phyloP scores from a whole-genome alignment of 108 stramenopile species.

The Asterionellopsis glacialis region DNA sequence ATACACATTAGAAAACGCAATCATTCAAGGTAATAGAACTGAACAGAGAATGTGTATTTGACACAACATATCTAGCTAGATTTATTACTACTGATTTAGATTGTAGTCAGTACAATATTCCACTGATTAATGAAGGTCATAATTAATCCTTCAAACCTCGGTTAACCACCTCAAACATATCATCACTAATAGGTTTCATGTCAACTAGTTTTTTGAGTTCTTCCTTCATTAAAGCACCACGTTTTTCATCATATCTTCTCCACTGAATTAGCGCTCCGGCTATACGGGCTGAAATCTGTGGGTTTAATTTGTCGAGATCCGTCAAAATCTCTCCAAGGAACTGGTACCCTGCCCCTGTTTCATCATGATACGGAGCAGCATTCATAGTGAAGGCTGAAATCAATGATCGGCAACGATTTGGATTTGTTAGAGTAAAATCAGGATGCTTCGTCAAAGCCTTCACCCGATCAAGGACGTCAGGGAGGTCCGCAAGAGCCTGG shows the following conservation, averaged over 20 bases:
- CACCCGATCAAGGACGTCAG: conserved; percentile 60
- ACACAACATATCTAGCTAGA: too few species aligned
- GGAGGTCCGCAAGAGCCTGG: conserved; percentile 73
- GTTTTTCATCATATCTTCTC: conserved; percentile 71
- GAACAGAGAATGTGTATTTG: too few species aligned
- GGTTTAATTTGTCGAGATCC: conserved; percentile 87
- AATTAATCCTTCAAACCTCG: conserved; percentile 66
- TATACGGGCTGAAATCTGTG: conserved; percentile 87
- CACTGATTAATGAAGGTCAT: too few species aligned
- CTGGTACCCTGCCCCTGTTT: conserved; percentile 80
- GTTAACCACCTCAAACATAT: conserved; percentile 80
- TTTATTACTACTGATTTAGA: too few species aligned
- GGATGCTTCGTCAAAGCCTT: conserved; percentile 66
- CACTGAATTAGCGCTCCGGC: conserved; percentile 72
- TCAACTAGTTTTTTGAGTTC: conserved; percentile 57
- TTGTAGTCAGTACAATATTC: too few species aligned
- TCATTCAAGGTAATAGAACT: too few species aligned
- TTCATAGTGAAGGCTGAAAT: conserved; percentile 80
- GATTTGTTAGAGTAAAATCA: conserved; percentile 88
- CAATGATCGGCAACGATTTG: conserved; percentile 89
- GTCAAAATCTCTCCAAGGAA: conserved; percentile 80
- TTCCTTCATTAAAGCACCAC: conserved; percentile 75
- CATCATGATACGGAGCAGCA: conserved; percentile 79
- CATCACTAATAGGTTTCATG: conserved; percentile 67
- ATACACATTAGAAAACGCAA: too few species aligned